Evolutionary conservation across 2,329 filamentous ascomycete species (phyloP), one percentile per base, ranked within the genome.

Genomic region (Alternaria ethzedia): DNA sequence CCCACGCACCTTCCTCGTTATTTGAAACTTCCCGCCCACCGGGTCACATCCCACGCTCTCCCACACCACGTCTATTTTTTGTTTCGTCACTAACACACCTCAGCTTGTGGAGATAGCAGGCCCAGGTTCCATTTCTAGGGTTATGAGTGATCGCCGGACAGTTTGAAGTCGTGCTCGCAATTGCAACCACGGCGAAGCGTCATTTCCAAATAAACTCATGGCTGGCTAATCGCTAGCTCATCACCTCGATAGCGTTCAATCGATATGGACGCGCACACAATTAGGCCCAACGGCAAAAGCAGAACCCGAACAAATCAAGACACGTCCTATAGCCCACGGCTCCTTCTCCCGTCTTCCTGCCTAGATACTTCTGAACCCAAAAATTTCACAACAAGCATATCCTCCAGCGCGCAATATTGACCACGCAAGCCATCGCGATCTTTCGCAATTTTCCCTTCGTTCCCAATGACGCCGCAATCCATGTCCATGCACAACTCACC

Each of bases 91-190:
- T 77, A 66, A 72, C 63, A 57, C 23, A 28, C 50, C 30, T 58
- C 69, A 85, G 87, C 88, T 97, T 66, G 93, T 98, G 5, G 96
- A 99, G 76, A 90, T 97, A 75, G 93, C 94, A 41, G 96, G 96
- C 23, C 86, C 94, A 70, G 96, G 96, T 47, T 83, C 92, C 80
- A 96, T 99, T 82, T 92, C 94, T 67, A 89, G 96, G 74, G 93
- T 93, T 70, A 97, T 99, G 94, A 96, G 93, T 45, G 96, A 99
- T 85, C 92, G 95, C 84, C 90, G 96, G 77, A 96, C 91, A 74
- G 95, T 96, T 73, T 97, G 83, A 79, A 63, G 58, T 54, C 49
- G 55, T 62, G 43, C 36, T 46, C n/a, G 32, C 23, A 32, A 30
- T n/a, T 20, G 21, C 28, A 46, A 28, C 12, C 41, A 47, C 50